Conservation (phyloP, 352 stramenopile genomes). For the Globisporangium orthogonon region DNA sequence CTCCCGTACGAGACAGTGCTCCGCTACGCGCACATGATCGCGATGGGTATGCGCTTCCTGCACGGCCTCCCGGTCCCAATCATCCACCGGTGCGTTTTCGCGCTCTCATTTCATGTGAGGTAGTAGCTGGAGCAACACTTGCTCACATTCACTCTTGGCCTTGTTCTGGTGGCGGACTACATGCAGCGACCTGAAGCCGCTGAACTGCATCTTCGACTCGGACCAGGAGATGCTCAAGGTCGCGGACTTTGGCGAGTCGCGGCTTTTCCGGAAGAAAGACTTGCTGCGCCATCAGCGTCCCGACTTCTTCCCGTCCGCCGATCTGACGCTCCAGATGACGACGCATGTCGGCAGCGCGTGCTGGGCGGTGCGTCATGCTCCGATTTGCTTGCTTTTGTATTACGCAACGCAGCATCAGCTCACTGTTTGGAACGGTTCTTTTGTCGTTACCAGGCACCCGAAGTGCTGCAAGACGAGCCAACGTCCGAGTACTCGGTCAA, state of each 20-base stretch:
- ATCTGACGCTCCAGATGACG: constrained; percentile 73
- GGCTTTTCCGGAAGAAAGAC: constrained; percentile 60
- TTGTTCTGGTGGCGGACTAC: not conserved
- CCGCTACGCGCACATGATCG: constrained; percentile 74
- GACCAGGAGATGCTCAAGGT: constrained; percentile 75
- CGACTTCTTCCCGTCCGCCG: constrained; percentile 55
- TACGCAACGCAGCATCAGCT: no score
- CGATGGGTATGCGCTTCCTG: constrained; percentile 76
- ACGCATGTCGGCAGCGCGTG: constrained; percentile 78
- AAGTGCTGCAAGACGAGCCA: constrained; percentile 65
- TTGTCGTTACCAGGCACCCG: constrained; percentile 25
- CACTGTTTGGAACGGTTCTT: not conserved
- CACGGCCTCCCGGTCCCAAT: constrained; percentile 67
- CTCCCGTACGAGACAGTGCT: constrained; percentile 62
- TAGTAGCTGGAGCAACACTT: no score
- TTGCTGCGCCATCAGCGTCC: constrained; percentile 27
- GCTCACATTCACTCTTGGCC: no score
- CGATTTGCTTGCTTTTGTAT: not conserved
- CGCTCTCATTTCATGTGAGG: not conserved
- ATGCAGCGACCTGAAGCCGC: constrained; percentile 58
- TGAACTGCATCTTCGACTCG: constrained; percentile 82
- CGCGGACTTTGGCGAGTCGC: constrained; percentile 74
- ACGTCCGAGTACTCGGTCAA: constrained; percentile 75
- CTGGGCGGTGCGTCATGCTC: constrained; percentile 38
- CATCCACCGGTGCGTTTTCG: constrained; percentile 44